These are phyloP conservation scores for Coniochaeta hoffmannii DNA, from an alignment of 2,329 filamentous ascomycete species.

Conservation along the genomic window DNA sequence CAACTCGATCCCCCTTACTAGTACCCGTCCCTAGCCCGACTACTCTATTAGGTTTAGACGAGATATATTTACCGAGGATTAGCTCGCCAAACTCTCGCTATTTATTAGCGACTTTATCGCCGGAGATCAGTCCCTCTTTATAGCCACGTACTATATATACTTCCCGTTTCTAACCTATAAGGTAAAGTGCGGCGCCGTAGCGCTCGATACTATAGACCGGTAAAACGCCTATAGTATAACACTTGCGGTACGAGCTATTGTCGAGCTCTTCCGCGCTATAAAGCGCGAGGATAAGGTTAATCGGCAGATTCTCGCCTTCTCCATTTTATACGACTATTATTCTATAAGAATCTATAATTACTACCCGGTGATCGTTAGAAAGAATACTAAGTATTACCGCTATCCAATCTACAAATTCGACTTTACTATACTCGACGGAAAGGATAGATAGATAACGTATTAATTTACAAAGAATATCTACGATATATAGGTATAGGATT, in stretches of 20 bases:
- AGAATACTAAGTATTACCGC: constrained; percentile 25
- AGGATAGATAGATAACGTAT: constrained; percentile 4
- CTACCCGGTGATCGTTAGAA: constrained; percentile 26
- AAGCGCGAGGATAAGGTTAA: constrained; percentile 28
- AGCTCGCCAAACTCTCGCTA: constrained; percentile 30
- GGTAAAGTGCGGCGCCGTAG: constrained; percentile 33
- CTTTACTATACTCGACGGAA: constrained; percentile 12
- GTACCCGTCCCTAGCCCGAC: neutral
- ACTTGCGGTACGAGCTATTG: constrained; percentile 27
- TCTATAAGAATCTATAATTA: constrained; percentile 29
- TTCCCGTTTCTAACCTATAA: constrained; percentile 43
- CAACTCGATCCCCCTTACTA: constrained; percentile 1
- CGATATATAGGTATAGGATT: constrained; percentile 4
- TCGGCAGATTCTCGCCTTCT: constrained; percentile 33
- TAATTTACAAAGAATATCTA: constrained; percentile 5
- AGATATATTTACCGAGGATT: constrained; percentile 17
- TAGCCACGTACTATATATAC: constrained; percentile 37
- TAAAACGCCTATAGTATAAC: constrained; percentile 33
- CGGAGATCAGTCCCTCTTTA: constrained; percentile 30
- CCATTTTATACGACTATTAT: constrained; percentile 26
- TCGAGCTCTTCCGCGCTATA: constrained; percentile 30
- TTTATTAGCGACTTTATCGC: constrained; percentile 25
- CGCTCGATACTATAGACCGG: constrained; percentile 27
- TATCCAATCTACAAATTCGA: constrained; percentile 24
- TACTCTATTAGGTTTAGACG: constrained; percentile 1